Evolutionary conservation across 2,329 filamentous ascomycete species (phyloP).

Genomic region (Aspergillus melleus): DNA sequence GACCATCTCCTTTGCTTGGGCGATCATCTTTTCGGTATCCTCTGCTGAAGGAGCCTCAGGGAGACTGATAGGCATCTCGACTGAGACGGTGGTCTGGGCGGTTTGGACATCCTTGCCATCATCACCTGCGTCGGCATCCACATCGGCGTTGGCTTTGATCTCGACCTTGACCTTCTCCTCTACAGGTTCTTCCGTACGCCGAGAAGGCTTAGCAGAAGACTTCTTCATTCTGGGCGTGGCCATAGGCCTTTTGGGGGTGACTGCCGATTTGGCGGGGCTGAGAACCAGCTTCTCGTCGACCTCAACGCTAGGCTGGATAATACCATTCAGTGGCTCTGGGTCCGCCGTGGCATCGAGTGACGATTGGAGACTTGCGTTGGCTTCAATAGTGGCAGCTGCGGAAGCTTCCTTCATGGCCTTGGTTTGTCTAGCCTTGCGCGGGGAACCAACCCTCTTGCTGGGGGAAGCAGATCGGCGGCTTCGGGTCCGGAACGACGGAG

Average conservation of each 20-base stretch:
- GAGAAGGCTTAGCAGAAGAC: conserved; percentile 7
- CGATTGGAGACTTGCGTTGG: conserved; percentile 50
- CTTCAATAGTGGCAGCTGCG: conserved; percentile 50
- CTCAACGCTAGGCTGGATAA: conserved; percentile 29
- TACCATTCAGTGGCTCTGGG: conserved; percentile 24
- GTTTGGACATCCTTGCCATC: conserved; percentile 59
- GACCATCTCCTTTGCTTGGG: conserved; percentile 85
- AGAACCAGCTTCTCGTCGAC: conserved; percentile 24
- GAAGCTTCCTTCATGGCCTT: conserved; percentile 51
- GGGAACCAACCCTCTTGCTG: conserved; percentile 52
- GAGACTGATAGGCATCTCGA: conserved; percentile 70
- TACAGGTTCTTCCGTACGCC: conserved; percentile 11
- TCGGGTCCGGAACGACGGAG: conserved; percentile 46
- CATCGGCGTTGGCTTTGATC: conserved; percentile 57
- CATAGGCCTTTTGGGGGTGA: conserved; percentile 23
- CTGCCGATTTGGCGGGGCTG: conserved; percentile 1
- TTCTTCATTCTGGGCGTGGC: conserved; percentile 21
- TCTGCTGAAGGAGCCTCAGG: conserved; percentile 71
- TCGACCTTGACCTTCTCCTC: conserved; percentile 27
- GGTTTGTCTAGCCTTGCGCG: conserved; percentile 55
- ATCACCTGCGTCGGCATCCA: conserved; percentile 63
- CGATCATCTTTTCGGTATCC: conserved; percentile 79
- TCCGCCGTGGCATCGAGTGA: conserved; percentile 47
- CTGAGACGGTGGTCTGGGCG: conserved; percentile 70
- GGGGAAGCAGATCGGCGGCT: conserved; percentile 62